phyloP scores from a whole-genome alignment of 371 early-diverging fungal genomes.

The Dinochytrium kinnereticum region DNA sequence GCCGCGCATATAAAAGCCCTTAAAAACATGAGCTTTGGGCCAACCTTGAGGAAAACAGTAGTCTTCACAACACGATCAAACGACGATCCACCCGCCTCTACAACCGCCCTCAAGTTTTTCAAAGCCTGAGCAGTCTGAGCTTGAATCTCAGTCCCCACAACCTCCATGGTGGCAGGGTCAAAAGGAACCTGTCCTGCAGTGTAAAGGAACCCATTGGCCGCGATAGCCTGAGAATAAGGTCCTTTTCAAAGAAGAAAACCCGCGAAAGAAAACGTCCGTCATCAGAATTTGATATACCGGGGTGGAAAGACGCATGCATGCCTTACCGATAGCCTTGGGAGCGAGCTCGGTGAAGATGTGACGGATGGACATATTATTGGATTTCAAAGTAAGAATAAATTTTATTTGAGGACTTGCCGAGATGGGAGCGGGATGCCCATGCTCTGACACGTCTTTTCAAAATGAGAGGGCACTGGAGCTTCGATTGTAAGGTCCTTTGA shows the following conservation, averaged over 20 bases:
- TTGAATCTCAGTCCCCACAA: conserved; percentile 48
- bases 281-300: too few relatives aligned
- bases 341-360: conserved; percentile 47
- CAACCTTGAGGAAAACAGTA: conserved; percentile 84
- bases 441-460: conserved; percentile 20
- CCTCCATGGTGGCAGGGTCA: conserved; percentile 48
- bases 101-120: conserved; percentile 75
- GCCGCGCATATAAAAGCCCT: too few relatives aligned
- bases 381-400: neutral
- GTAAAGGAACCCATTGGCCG: conserved; percentile 82
- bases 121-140: conserved; percentile 67
- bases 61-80: conserved; percentile 86
- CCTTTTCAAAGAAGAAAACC: too few relatives aligned
- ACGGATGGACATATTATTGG: conserved; percentile 21
- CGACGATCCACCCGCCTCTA: conserved; percentile 74
- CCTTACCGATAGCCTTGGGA: conserved; percentile 43
- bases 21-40: neutral
- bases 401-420: neutral
- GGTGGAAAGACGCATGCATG: conserved; percentile 10
- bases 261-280: too few relatives aligned
- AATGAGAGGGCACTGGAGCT: conserved; percentile 39
- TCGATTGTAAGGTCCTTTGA: conserved; percentile 32
- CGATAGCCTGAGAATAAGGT: conserved; percentile 89
- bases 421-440: neutral
- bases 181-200: conserved; percentile 67